Base-by-base conservation (phyloP, 1,284 basidiomycete species). In the Microbotryum silenes-acaulis region DNA sequence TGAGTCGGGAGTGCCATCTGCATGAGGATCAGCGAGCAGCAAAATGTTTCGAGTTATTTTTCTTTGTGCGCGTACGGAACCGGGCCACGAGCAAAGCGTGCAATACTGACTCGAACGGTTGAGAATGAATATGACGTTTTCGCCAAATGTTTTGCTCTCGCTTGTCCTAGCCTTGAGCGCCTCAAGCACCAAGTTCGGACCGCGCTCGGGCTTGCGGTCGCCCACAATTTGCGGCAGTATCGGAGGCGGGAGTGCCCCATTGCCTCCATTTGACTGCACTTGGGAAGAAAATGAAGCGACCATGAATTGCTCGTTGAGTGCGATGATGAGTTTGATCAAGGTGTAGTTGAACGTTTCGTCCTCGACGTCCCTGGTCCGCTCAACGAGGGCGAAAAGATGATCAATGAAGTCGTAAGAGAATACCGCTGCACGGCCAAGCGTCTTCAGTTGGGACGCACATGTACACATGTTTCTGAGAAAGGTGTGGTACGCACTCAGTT, bases 301-400 rank as follows among this genome's bases (percentile, higher is more conserved):
- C 94, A 98, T 97, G 77, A 96, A 97, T 75, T 98, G 94, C 76
- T 99, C 94, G 73, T 97, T 97, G 47, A 99, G 80, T 0, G 94
- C 88, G 48, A 91, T 85, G 67, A 97, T 86, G 48, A 97, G 81
- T 73, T 91, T 92, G 74, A 97, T 92, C 37, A 96, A 84, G 1
- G 88, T 86, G 74, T 97, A 97, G 72, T 96, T 97, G 75, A 96
- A 86, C 0, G 85, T 83, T 66, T 98, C 96, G 72, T 97, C 93
- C 20, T 85, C 83, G 76, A 89, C 84, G 66, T 87, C 82, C 52
- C 91, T 80, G 0, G 96, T 97, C 69, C 88, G 84, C 74, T 99
- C 94, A 45, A 98, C 90, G 47, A 97, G 82, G 63, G 96, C 89
- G 70, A 97, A 97, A 47, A 99, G 77, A 71, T 88, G 85, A 67